Base-by-base conservation (phyloP, 768 basidiomycete genomes). In the Rhizopogon roseolus region DNA sequence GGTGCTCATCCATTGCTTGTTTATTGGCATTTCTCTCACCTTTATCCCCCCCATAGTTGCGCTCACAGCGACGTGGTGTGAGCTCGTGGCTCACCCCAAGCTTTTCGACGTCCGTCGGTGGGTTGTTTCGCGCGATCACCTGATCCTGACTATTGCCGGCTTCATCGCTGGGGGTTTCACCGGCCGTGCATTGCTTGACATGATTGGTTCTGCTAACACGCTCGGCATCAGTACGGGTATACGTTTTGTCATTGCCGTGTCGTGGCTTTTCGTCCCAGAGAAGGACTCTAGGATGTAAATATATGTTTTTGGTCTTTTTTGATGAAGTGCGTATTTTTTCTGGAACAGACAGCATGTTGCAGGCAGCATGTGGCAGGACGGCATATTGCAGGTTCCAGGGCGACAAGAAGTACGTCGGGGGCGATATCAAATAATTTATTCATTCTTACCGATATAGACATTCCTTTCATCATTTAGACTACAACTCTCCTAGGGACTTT, bases 1-100 rank as follows among this genome's bases (percentile, higher is more conserved):
- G 84, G 86, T 87, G 43, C 65, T 81, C 77, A 43, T 28, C 11
- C 22, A 22, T 22, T 38, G 58, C 45, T 27, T 7, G 1, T 27
- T 39, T 49, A 38, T 28, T 28, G 13, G 6, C 32, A 29, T 45
- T 41, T n/a, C 13, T 29, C 46, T 50, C 16, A 61, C 54, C 5
- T 38, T 34, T 6, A 28, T 34, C 48, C 49, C 27, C 41, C 57
- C 34, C 28, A 22, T 65, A 84, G 88, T 91, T 58, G 89, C 93
- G 41, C 75, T 93, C 11, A 94, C 92, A 11, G 89, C 88, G n/a
- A 80, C 92, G 54, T 94, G 90, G 90, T 90, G 90, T 60, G 91
- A 94, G 61, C 81, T 94, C 48, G 79, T 89, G 77, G 84, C 85
- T 51, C 89, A 92, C 66, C 90, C 91, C 0, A 70, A 80, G 46